Base-by-base conservation (phyloP, 768 basidiomycete species). In the Lentinula raphanica region DNA sequence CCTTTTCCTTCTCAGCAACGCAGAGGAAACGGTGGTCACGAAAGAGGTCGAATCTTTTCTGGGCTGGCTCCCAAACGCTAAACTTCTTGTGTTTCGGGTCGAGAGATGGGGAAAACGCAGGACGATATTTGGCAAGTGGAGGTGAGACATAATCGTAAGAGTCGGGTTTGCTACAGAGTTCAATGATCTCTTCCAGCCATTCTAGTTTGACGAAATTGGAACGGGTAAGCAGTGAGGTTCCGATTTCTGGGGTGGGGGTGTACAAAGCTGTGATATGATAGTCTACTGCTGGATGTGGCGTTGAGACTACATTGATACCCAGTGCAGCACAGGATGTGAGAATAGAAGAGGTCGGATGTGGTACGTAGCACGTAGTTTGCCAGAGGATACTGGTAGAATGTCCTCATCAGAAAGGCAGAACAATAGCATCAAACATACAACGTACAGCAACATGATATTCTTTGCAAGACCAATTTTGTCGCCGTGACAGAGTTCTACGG, bases 51-150 rank as follows among this genome's bases (percentile, higher is more conserved):
- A 82, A 63, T 8, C 90, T 76, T 56, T 76, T 82, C 64, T 87
- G 85, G 54, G 85, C 85, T 0, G 85, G 84, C 58, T 85, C 81
- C 90, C 89, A 90, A 2, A 81, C 71, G 27, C 75, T 79, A 65
- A 79, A 73, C 0, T 70, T 72, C 66, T 85, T 84, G 38, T 85
- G 73, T 2, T 73, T 59, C 0, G 78, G 59, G 0, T 77, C 67
- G 1, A 90, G 72, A 2, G 76, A 68, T 0, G 82, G 71, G 13
- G 82, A 76, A 60, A 87, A 88, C 0, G 66, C 58, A 0, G 90
- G 90, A 23, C 81, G 79, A 67, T 76, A 87, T 67, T 84, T 85
- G 62, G 72, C 74, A 44, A 79, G 71, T 0, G 88, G 87, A 1
- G 83, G 88, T 0, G 69, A 64, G 19, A 77, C 67, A 64, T 88